Conservation (phyloP, 169 alveolate genomes). For the Neospora caninum region DNA sequence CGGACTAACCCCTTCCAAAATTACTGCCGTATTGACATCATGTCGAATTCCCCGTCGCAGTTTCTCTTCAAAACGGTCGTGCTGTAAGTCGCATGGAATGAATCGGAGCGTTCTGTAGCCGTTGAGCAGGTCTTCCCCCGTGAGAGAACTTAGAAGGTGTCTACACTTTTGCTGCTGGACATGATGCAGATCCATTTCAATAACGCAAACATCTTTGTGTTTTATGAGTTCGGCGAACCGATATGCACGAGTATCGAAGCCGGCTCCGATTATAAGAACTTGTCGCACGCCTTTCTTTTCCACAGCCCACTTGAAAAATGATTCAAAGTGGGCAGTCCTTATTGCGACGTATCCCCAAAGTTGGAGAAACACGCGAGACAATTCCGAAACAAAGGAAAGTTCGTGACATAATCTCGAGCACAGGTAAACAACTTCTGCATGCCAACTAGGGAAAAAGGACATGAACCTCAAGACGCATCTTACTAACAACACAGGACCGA, state of each 20-base stretch:
- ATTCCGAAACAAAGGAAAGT: neutral
- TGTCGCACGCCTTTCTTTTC: neutral
- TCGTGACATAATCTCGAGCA: neutral
- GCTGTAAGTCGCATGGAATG: neutral
- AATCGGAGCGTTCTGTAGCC: neutral
- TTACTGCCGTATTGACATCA: neutral
- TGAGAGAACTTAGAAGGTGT: neutral
- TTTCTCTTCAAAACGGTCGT: neutral
- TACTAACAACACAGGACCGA: neutral
- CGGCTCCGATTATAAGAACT: neutral
- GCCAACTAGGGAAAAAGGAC: neutral
- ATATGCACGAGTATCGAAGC: slow-evolving; percentile 2
- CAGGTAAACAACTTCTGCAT: neutral
- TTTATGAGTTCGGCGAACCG: neutral
- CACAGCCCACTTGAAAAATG: neutral
- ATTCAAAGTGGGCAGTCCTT: neutral
- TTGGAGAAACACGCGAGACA: neutral
- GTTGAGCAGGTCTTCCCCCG: neutral
- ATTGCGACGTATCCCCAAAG: slow-evolving; percentile 10
- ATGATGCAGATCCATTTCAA: neutral
- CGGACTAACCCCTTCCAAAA: neutral
- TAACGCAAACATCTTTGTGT: neutral
- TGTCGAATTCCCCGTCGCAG: neutral
- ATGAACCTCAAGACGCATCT: slow-evolving; percentile 8
- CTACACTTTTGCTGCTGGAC: neutral